Base-by-base conservation (phyloP, 2,329 filamentous ascomycete species). In the Ilyonectria robusta region DNA sequence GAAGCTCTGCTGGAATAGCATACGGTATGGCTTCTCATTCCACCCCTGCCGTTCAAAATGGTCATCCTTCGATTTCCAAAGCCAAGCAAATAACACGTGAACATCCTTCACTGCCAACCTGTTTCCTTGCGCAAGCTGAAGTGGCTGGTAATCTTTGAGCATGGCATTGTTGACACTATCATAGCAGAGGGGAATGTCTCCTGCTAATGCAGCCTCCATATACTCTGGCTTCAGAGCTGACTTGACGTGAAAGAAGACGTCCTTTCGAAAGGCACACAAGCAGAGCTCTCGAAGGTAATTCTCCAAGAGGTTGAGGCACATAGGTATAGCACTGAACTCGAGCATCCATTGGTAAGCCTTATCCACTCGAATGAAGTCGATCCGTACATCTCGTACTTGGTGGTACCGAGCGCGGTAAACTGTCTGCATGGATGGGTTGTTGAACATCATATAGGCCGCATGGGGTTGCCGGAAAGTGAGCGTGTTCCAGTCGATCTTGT, bases 391-490 rank as follows among this genome's bases (percentile, higher is more conserved):
- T 37, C 37, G 40, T 2, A 62, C 19, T 48, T 62, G 40, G 40
- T 26, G 59, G 17, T 62, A 62, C 17, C 50, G 59, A 47, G 48
- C 59, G 26, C 11, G 48, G 26, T 62, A 55, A 11, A 19, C 26
- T 1, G 37, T 37, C 59, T 62, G 59, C 29, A 62, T 47, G 2
- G 50, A 62, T 21, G 50, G 59, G 37, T 62, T 55, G 13, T 62
- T 62, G 2, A 62, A 62, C 40, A 62, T 54, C 40, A 55, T 55
- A 7, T 62, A 62, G 17, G 59, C 19, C 3, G 50, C 59, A 31
- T 62, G 17, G 8, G 31, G 29, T 21, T 54, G 23, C 2, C 11
- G 8, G 6, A 58, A 58, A 37, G 55, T 58, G 8, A 48, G 42
- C 42, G 26, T 58, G 31, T 19, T 33, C 48, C 26, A 61, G 48